Percentiles rank a stretch among this genome's conserved stretches.
phyloP scores from a whole-genome alignment of 768 basidiomycete species.

The Mycena floridula region DNA sequence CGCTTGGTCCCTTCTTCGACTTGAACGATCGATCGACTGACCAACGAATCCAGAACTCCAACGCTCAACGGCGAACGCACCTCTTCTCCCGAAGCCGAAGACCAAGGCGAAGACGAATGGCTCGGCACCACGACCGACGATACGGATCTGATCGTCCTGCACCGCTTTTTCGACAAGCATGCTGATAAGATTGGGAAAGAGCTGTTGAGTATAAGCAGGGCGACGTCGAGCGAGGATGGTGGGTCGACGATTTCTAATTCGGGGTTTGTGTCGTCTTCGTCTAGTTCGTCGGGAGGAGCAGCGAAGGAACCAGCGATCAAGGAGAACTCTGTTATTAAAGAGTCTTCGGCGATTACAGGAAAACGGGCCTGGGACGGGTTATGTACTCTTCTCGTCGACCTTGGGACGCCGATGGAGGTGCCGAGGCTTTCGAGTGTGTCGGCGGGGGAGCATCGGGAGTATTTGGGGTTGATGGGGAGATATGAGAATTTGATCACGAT shows the following conservation, averaged over 20 bases:
- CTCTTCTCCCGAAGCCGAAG: too few species aligned
- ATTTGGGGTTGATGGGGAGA: slow-evolving; percentile 59
- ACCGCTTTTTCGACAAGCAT: slow-evolving; percentile 80
- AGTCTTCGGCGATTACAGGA: slow-evolving; percentile 53
- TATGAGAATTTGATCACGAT: slow-evolving; percentile 54
- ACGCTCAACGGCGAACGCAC: too few species aligned
- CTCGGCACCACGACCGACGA: slow-evolving; percentile 71
- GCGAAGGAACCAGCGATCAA: too few species aligned
- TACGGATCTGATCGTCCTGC: slow-evolving; percentile 76
- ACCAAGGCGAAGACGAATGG: slow-evolving; percentile 71
- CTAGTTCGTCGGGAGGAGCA: too few species aligned
- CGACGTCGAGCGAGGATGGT: slow-evolving; percentile 49
- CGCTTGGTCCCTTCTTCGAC: too few species aligned
- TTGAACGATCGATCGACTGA: too few species aligned
- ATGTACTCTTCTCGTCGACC: slow-evolving; percentile 74
- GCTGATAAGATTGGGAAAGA: slow-evolving; percentile 88
- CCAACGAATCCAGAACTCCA: slow-evolving; percentile 18
- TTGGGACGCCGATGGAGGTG: slow-evolving; percentile 62
- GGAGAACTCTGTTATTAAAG: too few species aligned
- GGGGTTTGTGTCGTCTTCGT: too few species aligned
- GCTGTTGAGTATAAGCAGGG: slow-evolving; percentile 64
- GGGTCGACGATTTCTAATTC: too few species aligned
- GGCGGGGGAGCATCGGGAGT: slow-evolving; percentile 55
- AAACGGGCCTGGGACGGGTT: slow-evolving; percentile 83
- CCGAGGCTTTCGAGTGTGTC: slow-evolving; percentile 49